phyloP scores from a whole-genome alignment of 805 yeast genomes.

The Candida montana region DNA sequence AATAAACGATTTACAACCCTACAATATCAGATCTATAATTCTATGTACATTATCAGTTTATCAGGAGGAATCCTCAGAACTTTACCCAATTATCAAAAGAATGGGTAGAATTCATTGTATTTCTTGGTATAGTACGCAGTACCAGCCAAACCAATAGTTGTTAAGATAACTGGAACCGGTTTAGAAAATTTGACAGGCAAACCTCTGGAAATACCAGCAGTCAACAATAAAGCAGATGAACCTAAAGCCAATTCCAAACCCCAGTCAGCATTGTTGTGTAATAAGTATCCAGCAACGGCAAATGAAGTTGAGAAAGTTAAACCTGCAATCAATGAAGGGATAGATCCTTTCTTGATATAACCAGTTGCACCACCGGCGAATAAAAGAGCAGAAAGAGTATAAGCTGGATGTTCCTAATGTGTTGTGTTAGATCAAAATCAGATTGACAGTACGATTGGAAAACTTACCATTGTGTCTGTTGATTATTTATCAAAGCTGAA shows the following conservation, averaged over 20 bases:
- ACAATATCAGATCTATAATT: too few species aligned
- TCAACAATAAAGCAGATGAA: conserved; percentile 58
- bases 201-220: conserved; percentile 72
- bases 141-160: conserved; percentile 57
- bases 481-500: too few species aligned
- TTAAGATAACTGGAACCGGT: conserved; percentile 69
- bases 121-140: conserved; percentile 67
- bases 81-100: conserved; percentile 7
- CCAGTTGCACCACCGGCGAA: conserved; percentile 71
- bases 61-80: not conserved
- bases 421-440: not conserved
- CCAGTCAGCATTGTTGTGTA: conserved; percentile 65
- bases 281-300: conserved; percentile 70
- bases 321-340: conserved; percentile 82
- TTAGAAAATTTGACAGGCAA: conserved; percentile 52
- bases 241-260: conserved; percentile 80
- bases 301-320: conserved; percentile 50
- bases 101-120: conserved; percentile 63
- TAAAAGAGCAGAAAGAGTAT: conserved; percentile 63
- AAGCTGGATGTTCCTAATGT: conserved; percentile 69
- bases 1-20: too few species aligned
- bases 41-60: not conserved
- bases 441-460: not conserved
- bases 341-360: conserved; percentile 47
- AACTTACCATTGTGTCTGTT: conserved; percentile 1